Evolutionary conservation across 2,329 filamentous ascomycete species (phyloP), one percentile per base, ranked within the genome.

Genomic region (Trichoderma afroharzianum): DNA sequence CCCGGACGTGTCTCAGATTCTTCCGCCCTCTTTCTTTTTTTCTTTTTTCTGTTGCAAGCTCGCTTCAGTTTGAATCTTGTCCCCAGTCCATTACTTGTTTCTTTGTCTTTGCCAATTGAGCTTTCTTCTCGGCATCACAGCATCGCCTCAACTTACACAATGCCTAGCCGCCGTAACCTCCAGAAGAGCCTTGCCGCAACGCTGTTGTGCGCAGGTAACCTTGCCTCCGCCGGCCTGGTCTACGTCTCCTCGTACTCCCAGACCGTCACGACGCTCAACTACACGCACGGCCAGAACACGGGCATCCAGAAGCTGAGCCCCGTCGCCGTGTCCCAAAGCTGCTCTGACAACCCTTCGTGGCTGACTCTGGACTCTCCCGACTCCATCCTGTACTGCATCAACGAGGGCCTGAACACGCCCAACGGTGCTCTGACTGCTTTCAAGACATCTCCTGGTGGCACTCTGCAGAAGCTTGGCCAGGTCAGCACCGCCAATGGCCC

Each of bases 291-390:
- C 32, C 32, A 55, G 61, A 73, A 72, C 75, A 74, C 74, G 71
- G 75, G 69, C 75, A 71, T 71, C 71, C 59, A 71, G 76, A 76
- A 71, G 70, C 83, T 90, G 72, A 79, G 81, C 74, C 76, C 79
- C 24, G 78, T 86, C 21, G 82, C 83, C 66, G 79, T 79, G 3
- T 83, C 82, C 26, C 82, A 81, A 66, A 81, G 80, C 39, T 91
- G 89, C 78, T 86, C 83, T 11, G 79, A 82, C 2, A 86, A 85
- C 72, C 87, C 90, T 6, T 86, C 88, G 12, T 92, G 90, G 89
- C 80, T 92, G 71, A 87, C 87, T 24, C 82, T 89, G 24, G 86
- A 89, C 76, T 78, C 82, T 71, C 76, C 81, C 59, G 83, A 84
- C 72, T 81, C 82, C 26, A 78, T 84, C 14, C 81, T 92, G 12